Percentiles rank a stretch among this genome's conserved stretches.
Conservation (phyloP, 2,329 filamentous ascomycete species). For the Didymella pomorum region DNA sequence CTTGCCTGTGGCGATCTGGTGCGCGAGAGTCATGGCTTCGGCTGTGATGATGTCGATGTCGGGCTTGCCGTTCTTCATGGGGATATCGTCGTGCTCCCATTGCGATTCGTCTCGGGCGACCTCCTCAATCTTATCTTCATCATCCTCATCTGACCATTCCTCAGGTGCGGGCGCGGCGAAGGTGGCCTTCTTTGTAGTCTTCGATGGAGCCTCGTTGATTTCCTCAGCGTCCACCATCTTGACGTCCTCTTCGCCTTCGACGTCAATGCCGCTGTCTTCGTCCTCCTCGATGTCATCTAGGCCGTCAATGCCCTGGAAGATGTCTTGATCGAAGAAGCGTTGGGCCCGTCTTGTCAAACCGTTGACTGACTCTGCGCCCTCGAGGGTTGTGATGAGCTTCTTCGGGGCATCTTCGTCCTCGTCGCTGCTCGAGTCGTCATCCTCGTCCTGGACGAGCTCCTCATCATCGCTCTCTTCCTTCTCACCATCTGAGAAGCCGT, state of each 20-base stretch:
- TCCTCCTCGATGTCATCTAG: slow-evolving; percentile 64
- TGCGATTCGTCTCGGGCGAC: slow-evolving; percentile 65
- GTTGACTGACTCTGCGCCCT: slow-evolving; percentile 59
- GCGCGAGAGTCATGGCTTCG: slow-evolving; percentile 97
- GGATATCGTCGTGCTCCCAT: slow-evolving; percentile 73
- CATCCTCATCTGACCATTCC: slow-evolving; percentile 49
- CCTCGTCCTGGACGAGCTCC: slow-evolving; percentile 65
- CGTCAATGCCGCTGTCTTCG: slow-evolving; percentile 51
- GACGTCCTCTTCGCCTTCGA: slow-evolving; percentile 48
- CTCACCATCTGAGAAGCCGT: slow-evolving; percentile 76
- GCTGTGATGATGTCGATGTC: slow-evolving; percentile 99
- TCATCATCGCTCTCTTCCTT: slow-evolving; percentile 67
- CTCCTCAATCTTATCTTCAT: slow-evolving; percentile 65
- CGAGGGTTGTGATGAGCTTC: slow-evolving; percentile 69
- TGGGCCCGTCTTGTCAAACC: slow-evolving; percentile 85
- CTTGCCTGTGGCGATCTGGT: slow-evolving; percentile 86
- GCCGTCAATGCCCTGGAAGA: slow-evolving; percentile 84
- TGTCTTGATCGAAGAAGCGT: slow-evolving; percentile 92
- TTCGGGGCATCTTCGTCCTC: slow-evolving; percentile 59
- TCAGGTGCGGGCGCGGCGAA: slow-evolving; percentile 37
- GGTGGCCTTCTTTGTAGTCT: slow-evolving; percentile 31
- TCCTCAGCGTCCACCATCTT: slow-evolving; percentile 26
- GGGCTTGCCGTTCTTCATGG: slow-evolving; percentile 68
- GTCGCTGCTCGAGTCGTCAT: slow-evolving; percentile 70
- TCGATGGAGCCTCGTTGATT: slow-evolving; percentile 25